phyloP scores from a whole-genome alignment of 140 eudicot genomes.

The Erigeron philadelphicus region DNA sequence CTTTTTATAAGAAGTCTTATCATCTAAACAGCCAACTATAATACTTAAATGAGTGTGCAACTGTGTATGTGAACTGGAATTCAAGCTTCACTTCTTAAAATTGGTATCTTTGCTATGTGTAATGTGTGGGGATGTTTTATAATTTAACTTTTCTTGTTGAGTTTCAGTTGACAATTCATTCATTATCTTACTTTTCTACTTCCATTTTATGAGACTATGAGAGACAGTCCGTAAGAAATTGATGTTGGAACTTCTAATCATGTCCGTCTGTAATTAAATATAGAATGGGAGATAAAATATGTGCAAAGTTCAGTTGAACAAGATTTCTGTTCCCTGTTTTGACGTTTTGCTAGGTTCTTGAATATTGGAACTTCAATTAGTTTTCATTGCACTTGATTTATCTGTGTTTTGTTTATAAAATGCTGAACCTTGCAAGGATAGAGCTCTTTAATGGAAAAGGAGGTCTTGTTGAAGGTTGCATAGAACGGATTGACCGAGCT shows the following conservation, averaged over 20 bases:
- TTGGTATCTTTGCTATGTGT: no score
- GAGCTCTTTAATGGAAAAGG: conserved; percentile 96
- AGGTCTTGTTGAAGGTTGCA: conserved; percentile 70
- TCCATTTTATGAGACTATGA: background rate
- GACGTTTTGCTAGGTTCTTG: conserved; percentile 7
- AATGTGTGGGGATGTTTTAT: no score
- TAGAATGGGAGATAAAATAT: background rate
- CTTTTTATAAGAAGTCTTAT: background rate
- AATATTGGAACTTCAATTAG: background rate
- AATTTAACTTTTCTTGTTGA: background rate
- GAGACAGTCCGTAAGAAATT: background rate
- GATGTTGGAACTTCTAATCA: background rate
- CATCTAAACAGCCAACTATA: background rate
- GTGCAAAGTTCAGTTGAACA: background rate
- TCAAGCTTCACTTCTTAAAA: background rate
- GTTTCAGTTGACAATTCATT: background rate
- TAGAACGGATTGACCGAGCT: conserved; percentile 61
- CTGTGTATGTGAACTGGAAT: background rate
- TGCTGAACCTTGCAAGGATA: conserved; percentile 54
- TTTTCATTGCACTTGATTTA: conserved; percentile 10
- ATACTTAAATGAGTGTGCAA: background rate
- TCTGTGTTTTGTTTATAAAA: conserved; percentile 16
- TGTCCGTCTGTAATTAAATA: background rate
- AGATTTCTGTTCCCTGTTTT: conserved; percentile 5
- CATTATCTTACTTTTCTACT: background rate